Evolutionary conservation across 83 land plant genomes (phyloP).

Genomic region (Larix sibirica): DNA sequence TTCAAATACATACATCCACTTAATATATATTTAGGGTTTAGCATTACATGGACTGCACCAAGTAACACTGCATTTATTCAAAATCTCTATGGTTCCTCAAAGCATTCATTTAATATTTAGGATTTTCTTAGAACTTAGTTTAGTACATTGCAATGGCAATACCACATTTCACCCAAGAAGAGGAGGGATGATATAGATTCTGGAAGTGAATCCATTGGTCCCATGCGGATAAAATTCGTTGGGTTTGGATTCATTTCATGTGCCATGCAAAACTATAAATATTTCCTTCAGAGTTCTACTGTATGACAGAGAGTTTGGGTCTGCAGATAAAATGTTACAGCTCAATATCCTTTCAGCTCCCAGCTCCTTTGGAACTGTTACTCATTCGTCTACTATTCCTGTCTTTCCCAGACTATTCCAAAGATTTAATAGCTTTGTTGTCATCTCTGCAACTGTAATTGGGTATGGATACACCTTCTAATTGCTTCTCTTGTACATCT

Average conservation of each 20-base stretch:
- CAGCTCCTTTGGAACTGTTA: conserved; percentile 35
- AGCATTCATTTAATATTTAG: too few relatives aligned
- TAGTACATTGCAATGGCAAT: too few relatives aligned
- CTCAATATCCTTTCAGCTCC: conserved; percentile 50
- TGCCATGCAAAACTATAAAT: conserved; percentile 50
- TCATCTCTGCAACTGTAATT: conserved; percentile 60
- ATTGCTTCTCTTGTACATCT: conserved; percentile 31
- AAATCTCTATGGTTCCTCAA: too few relatives aligned
- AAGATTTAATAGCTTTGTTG: conserved; percentile 43
- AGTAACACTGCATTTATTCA: too few relatives aligned
- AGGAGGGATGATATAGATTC: conserved; percentile 5
- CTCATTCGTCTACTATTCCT: conserved; percentile 64
- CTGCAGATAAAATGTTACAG: conserved; percentile 59
- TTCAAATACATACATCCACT: too few relatives aligned
- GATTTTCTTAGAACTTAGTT: too few relatives aligned
- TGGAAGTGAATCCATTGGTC: conserved; percentile 55
- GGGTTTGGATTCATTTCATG: conserved; percentile 46
- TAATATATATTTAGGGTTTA: too few relatives aligned
- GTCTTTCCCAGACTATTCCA: conserved; percentile 35
- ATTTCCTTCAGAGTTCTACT: conserved; percentile 56
- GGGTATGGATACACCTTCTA: conserved; percentile 46
- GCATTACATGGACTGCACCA: too few relatives aligned
- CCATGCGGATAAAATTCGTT: conserved; percentile 79
- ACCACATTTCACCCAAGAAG: too few relatives aligned
- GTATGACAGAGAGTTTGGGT: conserved; percentile 50